Conservation (phyloP, 169 alveolate species). For the Babesia ovis region DNA sequence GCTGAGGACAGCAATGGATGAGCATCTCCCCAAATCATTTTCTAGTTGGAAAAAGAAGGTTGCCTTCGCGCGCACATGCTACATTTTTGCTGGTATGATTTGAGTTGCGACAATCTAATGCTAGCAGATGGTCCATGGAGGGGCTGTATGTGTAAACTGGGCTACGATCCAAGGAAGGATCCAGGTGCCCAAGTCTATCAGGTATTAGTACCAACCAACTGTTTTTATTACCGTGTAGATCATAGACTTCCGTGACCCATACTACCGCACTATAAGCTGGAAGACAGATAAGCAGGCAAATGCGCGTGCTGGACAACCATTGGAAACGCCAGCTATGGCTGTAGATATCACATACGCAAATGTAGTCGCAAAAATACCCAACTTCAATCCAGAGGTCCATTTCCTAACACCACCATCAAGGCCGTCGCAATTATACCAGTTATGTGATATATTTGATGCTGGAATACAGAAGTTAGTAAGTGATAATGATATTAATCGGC, state of each 20-base stretch:
- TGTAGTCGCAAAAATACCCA: constrained; percentile 5
- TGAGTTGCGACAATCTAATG: background rate
- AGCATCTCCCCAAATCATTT: constrained; percentile 33
- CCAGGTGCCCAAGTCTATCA: constrained; percentile 42
- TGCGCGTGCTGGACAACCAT: background rate
- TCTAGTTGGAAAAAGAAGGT: constrained; percentile 63
- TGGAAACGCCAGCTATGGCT: constrained; percentile 6
- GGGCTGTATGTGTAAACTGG: constrained; percentile 62
- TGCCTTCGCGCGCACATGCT: constrained; percentile 61
- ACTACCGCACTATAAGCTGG: constrained; percentile 62
- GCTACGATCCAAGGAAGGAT: constrained; percentile 67
- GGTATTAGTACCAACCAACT: background rate
- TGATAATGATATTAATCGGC: background rate
- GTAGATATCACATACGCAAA: constrained; percentile 24
- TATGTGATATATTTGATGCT: constrained; percentile 68
- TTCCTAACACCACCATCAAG: constrained; percentile 61
- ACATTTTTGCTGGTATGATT: constrained; percentile 56
- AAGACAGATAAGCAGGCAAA: constrained; percentile 53
- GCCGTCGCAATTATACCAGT: constrained; percentile 64
- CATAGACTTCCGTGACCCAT: constrained; percentile 65
- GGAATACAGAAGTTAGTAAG: constrained; percentile 57
- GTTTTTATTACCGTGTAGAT: constrained; percentile 12
- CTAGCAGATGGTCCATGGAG: constrained; percentile 71
- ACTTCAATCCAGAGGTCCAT: constrained; percentile 63
- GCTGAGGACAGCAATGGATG: constrained; percentile 56